These are phyloP conservation scores for Asterionellopsis glacialis DNA, from an alignment of 108 stramenopile genomes.

Conservation along the genomic window DNA sequence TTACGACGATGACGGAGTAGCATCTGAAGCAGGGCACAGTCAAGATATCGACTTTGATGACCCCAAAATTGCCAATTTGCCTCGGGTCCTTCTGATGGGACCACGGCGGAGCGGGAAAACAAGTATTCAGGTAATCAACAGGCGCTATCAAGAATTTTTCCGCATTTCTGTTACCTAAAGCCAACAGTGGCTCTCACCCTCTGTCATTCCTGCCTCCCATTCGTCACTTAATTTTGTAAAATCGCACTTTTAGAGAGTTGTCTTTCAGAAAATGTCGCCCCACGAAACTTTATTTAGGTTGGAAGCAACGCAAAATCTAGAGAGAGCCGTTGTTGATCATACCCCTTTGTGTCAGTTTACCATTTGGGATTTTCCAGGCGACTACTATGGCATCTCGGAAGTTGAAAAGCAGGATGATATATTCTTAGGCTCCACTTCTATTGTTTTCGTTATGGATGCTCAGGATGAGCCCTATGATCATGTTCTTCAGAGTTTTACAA, in stretches of 20 bases:
- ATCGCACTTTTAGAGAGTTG: slow-evolving; percentile 63
- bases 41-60: slow-evolving; percentile 54
- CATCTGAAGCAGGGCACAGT: not conserved
- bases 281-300: slow-evolving; percentile 99
- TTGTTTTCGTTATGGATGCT: slow-evolving; percentile 86
- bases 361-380: slow-evolving; percentile 98
- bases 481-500: slow-evolving; percentile 81
- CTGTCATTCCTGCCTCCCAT: not conserved
- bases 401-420: slow-evolving; percentile 20
- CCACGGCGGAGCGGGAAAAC: slow-evolving; percentile 90
- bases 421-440: slow-evolving; percentile 50
- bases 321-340: slow-evolving; percentile 87
- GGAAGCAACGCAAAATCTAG: slow-evolving; percentile 71
- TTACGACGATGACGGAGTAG: not conserved
- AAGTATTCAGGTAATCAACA: slow-evolving; percentile 69
- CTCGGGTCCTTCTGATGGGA: slow-evolving; percentile 94
- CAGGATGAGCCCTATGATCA: slow-evolving; percentile 92
- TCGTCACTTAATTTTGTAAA: not conserved
- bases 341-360: slow-evolving; percentile 94
- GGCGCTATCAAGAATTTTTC: not conserved
- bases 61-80: slow-evolving; percentile 74
- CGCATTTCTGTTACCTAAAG: not conserved
- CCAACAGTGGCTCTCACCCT: not conserved
- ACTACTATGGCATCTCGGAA: slow-evolving; percentile 81
- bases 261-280: slow-evolving; percentile 99